Conservation (phyloP, 2,329 filamentous ascomycete species). For the Aciculosporium take region DNA sequence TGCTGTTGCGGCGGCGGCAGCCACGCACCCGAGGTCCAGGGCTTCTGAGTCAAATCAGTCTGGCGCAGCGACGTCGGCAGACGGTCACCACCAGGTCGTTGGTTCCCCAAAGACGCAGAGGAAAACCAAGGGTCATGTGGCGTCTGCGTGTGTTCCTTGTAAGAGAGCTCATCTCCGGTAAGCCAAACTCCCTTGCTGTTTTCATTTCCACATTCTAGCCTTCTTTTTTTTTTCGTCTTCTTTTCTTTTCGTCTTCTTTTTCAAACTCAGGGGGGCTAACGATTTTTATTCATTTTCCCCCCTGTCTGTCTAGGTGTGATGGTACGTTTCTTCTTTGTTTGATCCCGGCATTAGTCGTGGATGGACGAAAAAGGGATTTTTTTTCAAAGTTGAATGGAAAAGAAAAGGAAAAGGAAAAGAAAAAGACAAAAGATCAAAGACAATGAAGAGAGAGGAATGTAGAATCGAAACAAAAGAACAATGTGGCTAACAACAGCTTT, state of each 20-base stretch:
- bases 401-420: too few relatives aligned
- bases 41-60: slow-evolving; percentile 12
- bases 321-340: not conserved
- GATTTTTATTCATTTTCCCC: not conserved
- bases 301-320: not conserved
- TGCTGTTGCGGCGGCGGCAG: slow-evolving; percentile 7
- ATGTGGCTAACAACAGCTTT: slow-evolving; percentile 19
- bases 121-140: slow-evolving; percentile 68
- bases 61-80: slow-evolving; percentile 24
- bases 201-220: too few relatives aligned
- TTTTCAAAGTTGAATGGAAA: too few relatives aligned
- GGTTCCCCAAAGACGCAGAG: slow-evolving; percentile 46
- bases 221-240: not conserved
- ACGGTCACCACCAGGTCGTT: slow-evolving; percentile 32
- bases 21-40: slow-evolving; percentile 7
- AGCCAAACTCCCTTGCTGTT: too few relatives aligned
- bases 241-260: not conserved
- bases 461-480: not conserved
- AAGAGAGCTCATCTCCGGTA: slow-evolving; percentile 68
- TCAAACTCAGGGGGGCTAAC: not conserved
- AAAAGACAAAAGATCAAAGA: too few relatives aligned
- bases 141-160: slow-evolving; percentile 73
- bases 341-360: not conserved
- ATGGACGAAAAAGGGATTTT: too few relatives aligned
- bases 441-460: not conserved